Evolutionary conservation across 2,329 filamentous ascomycete genomes (phyloP).

Genomic region (Colletotrichum incanum): DNA sequence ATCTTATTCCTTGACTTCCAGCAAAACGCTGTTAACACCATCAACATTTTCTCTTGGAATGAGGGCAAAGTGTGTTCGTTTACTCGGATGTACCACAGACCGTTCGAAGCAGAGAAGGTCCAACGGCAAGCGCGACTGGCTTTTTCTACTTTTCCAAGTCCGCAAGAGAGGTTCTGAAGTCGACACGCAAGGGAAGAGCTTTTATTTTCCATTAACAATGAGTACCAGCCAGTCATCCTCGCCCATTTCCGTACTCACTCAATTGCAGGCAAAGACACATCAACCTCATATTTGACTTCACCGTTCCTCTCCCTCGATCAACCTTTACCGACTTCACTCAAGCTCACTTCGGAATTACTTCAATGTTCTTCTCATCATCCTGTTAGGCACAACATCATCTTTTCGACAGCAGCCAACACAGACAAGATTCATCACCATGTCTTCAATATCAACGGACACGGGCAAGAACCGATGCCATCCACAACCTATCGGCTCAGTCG

Average conservation of each 20-base stretch:
- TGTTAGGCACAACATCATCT: neutral
- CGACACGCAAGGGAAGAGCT: neutral
- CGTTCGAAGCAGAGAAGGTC: neutral
- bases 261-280: neutral
- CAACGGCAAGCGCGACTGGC: neutral
- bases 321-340: neutral
- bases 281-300: neutral
- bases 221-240: neutral
- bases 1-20: neutral
- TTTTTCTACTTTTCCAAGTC: too few relatives aligned
- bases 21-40: too few relatives aligned
- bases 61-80: neutral
- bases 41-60: too few relatives aligned
- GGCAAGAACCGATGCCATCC: neutral
- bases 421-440: neutral
- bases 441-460: neutral
- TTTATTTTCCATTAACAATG: neutral
- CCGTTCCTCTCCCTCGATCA: neutral
- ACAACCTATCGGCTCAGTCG: neutral
- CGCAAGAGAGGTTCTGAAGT: neutral
- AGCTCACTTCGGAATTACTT: neutral
- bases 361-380: neutral
- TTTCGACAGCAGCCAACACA: neutral
- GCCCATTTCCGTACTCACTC: neutral
- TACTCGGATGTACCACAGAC: neutral